Evolutionary conservation across 2,329 filamentous ascomycete species (phyloP).

Genomic region (Cordyceps cateniannulata): DNA sequence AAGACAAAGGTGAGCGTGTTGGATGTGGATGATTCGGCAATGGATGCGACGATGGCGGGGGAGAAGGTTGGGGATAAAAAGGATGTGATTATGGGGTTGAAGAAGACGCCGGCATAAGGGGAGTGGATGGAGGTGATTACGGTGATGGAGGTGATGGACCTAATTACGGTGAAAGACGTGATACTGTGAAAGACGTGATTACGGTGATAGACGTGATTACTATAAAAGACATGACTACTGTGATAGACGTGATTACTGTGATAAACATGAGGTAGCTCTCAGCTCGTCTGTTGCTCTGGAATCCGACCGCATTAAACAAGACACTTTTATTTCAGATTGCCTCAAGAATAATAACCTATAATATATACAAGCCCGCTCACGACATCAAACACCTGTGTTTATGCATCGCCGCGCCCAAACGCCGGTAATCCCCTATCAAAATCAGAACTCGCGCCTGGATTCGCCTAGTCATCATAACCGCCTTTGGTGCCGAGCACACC

Average conservation of each 20-base stretch:
- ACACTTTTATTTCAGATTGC: too few species aligned
- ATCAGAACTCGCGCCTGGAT: neutral
- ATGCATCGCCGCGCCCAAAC: slow-evolving; percentile 1
- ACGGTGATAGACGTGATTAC: too few species aligned
- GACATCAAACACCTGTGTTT: neutral
- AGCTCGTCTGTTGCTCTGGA: too few species aligned
- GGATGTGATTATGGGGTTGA: slow-evolving; percentile 29
- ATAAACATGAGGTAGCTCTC: too few species aligned
- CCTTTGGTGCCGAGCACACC: slow-evolving; percentile 46
- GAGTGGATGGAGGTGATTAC: too few species aligned
- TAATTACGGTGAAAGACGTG: too few species aligned
- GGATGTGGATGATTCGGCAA: slow-evolving; percentile 40
- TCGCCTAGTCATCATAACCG: slow-evolving; percentile 22
- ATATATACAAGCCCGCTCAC: neutral
- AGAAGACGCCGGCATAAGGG: neutral
- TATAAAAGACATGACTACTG: too few species aligned
- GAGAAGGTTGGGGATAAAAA: slow-evolving; percentile 26
- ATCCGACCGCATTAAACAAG: too few species aligned
- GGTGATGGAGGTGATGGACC: too few species aligned
- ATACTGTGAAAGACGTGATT: too few species aligned
- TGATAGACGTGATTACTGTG: too few species aligned
- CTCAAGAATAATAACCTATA: neutral
- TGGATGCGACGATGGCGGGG: slow-evolving; percentile 35
- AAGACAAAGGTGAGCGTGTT: slow-evolving; percentile 25
- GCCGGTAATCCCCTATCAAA: neutral